Evolutionary conservation across 2,329 filamentous ascomycete species (phyloP).

Genomic region (Aspergillus arachidicola): DNA sequence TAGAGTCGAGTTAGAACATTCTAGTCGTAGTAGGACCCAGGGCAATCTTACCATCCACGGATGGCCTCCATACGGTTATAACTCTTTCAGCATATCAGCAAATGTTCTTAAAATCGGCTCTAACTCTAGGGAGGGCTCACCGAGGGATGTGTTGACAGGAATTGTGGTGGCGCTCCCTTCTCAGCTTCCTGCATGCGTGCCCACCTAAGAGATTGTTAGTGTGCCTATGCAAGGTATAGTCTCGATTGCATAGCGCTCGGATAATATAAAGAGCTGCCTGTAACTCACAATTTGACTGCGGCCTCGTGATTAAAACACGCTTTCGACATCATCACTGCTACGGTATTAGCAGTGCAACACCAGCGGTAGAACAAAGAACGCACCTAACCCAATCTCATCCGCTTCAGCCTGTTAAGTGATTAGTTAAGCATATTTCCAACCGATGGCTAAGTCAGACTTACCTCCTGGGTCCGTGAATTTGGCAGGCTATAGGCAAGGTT

Average conservation of each 20-base stretch:
- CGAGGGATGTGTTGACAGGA: conserved; percentile 63
- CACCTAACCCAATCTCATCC: conserved; percentile 62
- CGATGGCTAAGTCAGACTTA: conserved; percentile 20
- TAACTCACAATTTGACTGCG: conserved; percentile 54
- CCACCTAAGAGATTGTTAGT: conserved; percentile 43
- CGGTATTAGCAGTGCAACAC: conserved; percentile 17
- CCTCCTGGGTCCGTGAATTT: conserved; percentile 60
- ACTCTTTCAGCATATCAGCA: conserved; percentile 31
- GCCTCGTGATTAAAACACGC: conserved; percentile 62
- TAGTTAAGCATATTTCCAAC: neutral
- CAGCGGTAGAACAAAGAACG: conserved; percentile 2
- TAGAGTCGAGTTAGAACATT: conserved; percentile 23
- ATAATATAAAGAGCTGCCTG: neutral
- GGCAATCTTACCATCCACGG: conserved; percentile 48
- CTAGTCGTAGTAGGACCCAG: neutral
- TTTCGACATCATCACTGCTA: conserved; percentile 62
- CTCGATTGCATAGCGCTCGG: neutral
- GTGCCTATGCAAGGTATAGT: neutral
- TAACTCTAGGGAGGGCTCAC: conserved; percentile 24
- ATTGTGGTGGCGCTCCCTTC: conserved; percentile 53
- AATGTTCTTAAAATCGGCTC: neutral
- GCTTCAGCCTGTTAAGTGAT: conserved; percentile 53
- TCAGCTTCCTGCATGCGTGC: conserved; percentile 53
- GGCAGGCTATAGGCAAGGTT: conserved; percentile 57
- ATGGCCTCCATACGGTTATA: conserved; percentile 60